Conservation (phyloP, 2,329 filamentous ascomycete species). For the Dothistroma septosporum region DNA sequence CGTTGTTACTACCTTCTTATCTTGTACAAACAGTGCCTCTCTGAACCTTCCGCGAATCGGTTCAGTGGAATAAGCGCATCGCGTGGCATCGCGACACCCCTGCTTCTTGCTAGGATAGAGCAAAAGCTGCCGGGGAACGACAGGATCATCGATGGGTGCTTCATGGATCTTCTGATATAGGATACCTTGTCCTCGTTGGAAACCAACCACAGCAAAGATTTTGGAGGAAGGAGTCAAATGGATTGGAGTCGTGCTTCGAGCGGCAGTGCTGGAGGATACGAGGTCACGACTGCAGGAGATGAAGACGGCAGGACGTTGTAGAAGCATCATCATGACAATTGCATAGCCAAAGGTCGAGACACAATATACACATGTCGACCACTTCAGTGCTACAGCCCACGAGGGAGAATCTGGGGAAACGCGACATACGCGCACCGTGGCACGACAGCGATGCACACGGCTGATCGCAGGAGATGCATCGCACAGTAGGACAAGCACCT, state of each 20-base stretch:
- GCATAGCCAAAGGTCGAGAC: not conserved
- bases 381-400: not conserved
- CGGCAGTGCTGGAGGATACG: not conserved
- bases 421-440: not conserved
- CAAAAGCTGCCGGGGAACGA: not conserved
- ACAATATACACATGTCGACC: not conserved
- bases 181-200: not conserved
- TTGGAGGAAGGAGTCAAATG: not conserved
- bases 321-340: conserved; percentile 2
- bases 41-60: not conserved
- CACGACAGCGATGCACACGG: not conserved
- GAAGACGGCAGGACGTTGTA: conserved; percentile 2
- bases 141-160: not conserved
- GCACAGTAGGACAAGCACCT: not conserved
- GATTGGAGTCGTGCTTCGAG: not conserved
- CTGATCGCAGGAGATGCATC: no score
- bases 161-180: not conserved
- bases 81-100: not conserved
- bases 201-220: conserved; percentile 1
- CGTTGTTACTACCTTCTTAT: not conserved
- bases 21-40: not conserved
- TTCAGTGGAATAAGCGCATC: not conserved
- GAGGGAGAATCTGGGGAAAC: not conserved
- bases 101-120: not conserved
- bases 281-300: not conserved